phyloP scores from a whole-genome alignment of 306 rosid species.

The Lagenaria siceraria region DNA sequence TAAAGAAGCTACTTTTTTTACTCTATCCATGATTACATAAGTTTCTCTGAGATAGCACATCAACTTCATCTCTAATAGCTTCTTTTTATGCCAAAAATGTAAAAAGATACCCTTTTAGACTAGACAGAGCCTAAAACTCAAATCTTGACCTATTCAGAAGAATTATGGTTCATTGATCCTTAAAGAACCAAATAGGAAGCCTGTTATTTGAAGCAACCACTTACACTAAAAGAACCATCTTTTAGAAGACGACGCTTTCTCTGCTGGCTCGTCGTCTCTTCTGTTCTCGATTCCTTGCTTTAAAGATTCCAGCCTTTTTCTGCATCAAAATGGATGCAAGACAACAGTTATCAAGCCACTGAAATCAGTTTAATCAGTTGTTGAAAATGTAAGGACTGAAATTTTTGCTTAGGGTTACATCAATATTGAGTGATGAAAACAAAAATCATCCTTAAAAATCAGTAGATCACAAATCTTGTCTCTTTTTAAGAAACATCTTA shows the following conservation, averaged over 20 bases:
- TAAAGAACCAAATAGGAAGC: background rate
- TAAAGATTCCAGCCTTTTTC: constrained; percentile 64
- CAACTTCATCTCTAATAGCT: background rate
- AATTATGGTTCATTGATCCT: background rate
- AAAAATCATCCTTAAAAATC: background rate
- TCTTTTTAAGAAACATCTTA: background rate
- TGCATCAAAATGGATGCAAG: constrained; percentile 21
- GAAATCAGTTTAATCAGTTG: background rate
- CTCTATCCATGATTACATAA: background rate
- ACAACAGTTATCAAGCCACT: background rate
- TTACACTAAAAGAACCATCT: constrained; percentile 30
- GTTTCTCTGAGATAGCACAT: background rate
- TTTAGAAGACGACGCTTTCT: constrained; percentile 10
- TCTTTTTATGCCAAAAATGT: background rate
- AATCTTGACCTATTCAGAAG: background rate
- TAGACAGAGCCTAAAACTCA: background rate
- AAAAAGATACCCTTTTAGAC: background rate
- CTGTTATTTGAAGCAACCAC: background rate
- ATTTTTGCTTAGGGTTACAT: background rate
- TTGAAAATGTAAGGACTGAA: background rate
- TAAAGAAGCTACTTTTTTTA: background rate
- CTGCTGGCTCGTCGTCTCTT: constrained; percentile 18
- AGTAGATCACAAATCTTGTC: background rate
- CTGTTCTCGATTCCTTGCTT: constrained; percentile 60
- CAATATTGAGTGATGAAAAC: background rate